Conservation (phyloP, 163 green algal genomes). For the Botryococcus braunii region DNA sequence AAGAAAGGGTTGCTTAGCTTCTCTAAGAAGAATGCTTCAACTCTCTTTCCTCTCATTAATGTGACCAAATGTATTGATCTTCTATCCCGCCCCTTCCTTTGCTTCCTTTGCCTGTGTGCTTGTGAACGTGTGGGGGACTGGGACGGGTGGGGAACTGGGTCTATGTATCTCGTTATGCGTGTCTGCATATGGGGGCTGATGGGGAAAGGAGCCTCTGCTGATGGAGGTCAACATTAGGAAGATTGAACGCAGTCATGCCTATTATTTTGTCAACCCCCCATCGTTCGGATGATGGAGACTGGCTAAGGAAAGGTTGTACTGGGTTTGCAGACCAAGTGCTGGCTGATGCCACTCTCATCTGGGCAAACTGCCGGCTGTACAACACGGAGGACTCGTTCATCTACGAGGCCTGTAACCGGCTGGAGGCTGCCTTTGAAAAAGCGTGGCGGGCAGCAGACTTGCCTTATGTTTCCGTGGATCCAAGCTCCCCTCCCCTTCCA, state of each 20-base stretch:
- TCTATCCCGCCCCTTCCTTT: no score
- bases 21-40: not conserved
- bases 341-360: constrained; percentile 28
- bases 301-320: not conserved
- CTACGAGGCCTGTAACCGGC: not conserved
- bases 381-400: constrained; percentile 22
- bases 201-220: not conserved
- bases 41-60: not conserved
- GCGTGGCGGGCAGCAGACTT: constrained; percentile 1
- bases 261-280: not conserved
- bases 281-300: not conserved
- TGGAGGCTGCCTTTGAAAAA: not conserved
- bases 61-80: not conserved
- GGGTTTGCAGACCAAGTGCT: constrained; percentile 1
- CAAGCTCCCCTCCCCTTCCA: no score
- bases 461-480: no score
- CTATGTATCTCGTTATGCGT: not conserved
- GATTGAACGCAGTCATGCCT: not conserved
- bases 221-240: not conserved
- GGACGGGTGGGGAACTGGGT: constrained; percentile 19
- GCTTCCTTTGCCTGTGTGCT: not conserved
- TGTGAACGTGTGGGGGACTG: constrained; percentile 1
- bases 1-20: not conserved
- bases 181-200: not conserved
- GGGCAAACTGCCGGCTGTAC: constrained; percentile 36